These are phyloP conservation scores for Dichomitus squalens DNA, from an alignment of 1,284 basidiomycete genomes.

Conservation along the genomic window DNA sequence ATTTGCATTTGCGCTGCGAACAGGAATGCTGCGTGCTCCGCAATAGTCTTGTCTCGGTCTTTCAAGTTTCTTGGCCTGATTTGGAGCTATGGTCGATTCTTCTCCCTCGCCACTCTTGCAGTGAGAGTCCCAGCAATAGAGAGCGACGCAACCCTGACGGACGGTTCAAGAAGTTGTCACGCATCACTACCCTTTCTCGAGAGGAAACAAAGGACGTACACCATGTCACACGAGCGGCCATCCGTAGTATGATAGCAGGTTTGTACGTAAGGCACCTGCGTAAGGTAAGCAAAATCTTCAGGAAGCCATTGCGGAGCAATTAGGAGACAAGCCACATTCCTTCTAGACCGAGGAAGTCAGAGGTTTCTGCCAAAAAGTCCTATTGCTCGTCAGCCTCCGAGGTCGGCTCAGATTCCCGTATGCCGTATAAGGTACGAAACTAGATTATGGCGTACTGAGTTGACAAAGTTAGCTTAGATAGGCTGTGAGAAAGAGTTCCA, in stretches of 20 bases:
- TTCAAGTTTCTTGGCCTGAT: neutral
- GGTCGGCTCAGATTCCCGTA: conserved; percentile 1
- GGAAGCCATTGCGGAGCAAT: neutral
- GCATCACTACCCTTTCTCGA: neutral
- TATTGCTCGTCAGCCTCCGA: neutral
- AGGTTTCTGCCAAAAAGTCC: conserved; percentile 6
- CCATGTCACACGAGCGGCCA: conserved; percentile 6
- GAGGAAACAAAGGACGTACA: neutral
- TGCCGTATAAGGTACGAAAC: neutral
- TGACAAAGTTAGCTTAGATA: neutral
- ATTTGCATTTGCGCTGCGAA: conserved; percentile 20
- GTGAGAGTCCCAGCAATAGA: neutral
- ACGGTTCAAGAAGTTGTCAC: neutral
- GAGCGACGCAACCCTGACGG: neutral
- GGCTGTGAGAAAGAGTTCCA: neutral
- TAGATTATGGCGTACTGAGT: neutral
- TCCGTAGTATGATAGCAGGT: neutral
- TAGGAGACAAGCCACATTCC: neutral
- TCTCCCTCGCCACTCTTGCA: neutral
- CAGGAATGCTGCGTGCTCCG: conserved; percentile 2
- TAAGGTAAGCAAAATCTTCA: conserved; percentile 2
- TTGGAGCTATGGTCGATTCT: neutral
- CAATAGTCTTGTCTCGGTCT: neutral
- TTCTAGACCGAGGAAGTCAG: conserved; percentile 7
- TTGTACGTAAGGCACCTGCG: conserved; percentile 6